Evolutionary conservation across 306 rosid genomes (phyloP), one percentile per base, ranked within the genome.

Genomic region (Casuarina cunninghamiana): DNA sequence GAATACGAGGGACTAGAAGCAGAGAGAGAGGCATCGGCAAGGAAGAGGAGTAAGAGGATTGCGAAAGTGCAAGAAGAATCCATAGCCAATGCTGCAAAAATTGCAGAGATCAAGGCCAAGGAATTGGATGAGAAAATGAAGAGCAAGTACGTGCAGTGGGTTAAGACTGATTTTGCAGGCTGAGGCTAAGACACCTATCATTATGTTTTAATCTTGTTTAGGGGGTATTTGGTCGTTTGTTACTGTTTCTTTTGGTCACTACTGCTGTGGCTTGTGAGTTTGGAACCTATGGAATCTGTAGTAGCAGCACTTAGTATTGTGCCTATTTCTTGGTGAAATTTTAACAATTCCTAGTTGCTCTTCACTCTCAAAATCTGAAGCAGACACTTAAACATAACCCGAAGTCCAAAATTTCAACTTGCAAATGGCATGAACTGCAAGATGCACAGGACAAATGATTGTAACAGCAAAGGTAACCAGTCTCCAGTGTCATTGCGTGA

Each of bases 1-100:
- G 89, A 91, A 79, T 86, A 91, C 44, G 89, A 89, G 50, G 93
- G 88, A 69, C 53, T 89, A 72, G 93, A 86, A 67, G 93, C 83
- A 0, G 89, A 90, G 82, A 85, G 84, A 66, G 93, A 90, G 79
- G 89, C 91, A 11, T 54, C 79, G 6, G 82, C 78, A 0, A 86
- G 72, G 85, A 89, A 81, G 81, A 84, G 96, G 58, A 89, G 88
- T 67, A 79, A 77, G 51, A 85, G 85, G 80, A 76, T 86, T 39
- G 89, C 88, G 0, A 80, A 73, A 75, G 97, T 90, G 72, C 89
- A 86, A 63, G 96, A 90, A 85, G 97, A 90, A 49, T 83, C 96
- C 2, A 71, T 78, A 87, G 87, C 73, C 2, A 87, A 83, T 74
- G 90, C 81, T 0, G 74, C 32, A 39, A 88, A 84, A 63, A 80